These are phyloP conservation scores for Vanrija sp. DNA, from an alignment of 1,284 basidiomycete genomes.

Conservation along the genomic window DNA sequence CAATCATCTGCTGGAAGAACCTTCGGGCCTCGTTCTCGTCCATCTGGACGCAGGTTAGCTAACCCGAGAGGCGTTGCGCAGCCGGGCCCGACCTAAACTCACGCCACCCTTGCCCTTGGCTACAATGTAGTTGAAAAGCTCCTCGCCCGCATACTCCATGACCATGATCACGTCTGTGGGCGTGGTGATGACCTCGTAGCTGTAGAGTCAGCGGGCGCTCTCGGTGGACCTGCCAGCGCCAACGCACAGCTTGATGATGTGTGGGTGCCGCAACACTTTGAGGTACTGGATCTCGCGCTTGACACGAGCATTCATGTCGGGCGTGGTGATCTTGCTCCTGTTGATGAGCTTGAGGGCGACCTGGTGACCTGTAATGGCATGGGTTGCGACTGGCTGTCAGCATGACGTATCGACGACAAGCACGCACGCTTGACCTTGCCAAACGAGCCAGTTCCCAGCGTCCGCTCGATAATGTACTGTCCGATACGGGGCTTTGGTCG, in stretches of 20 bases:
- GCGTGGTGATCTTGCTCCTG: slow-evolving; percentile 84
- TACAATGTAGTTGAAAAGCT: slow-evolving; percentile 95
- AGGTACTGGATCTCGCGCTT: slow-evolving; percentile 95
- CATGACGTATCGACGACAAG: no score
- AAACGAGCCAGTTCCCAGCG: slow-evolving; percentile 72
- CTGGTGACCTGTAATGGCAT: slow-evolving; percentile 88
- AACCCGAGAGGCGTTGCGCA: not conserved
- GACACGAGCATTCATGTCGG: slow-evolving; percentile 86
- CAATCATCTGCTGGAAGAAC: slow-evolving; percentile 96
- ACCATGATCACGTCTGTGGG: slow-evolving; percentile 93
- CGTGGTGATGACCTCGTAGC: slow-evolving; percentile 92
- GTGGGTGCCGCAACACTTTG: slow-evolving; percentile 82
- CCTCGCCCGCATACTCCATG: slow-evolving; percentile 85
- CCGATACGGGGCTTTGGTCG: slow-evolving; percentile 44
- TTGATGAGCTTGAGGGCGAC: slow-evolving; percentile 99
- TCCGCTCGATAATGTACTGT: slow-evolving; percentile 52
- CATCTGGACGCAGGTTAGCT: slow-evolving; percentile 56
- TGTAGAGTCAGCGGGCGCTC: slow-evolving; percentile 41
- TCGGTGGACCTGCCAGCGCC: no score
- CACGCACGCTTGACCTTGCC: slow-evolving; percentile 94
- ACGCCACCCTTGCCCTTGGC: slow-evolving; percentile 60
- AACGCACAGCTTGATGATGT: slow-evolving; percentile 89
- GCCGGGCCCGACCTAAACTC: slow-evolving; percentile 4
- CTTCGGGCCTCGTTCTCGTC: slow-evolving; percentile 74
- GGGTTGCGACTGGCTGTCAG: slow-evolving; percentile 69